Conservation (phyloP, 1,139 yeast genomes). For the Debaryomyces coudertii region DNA sequence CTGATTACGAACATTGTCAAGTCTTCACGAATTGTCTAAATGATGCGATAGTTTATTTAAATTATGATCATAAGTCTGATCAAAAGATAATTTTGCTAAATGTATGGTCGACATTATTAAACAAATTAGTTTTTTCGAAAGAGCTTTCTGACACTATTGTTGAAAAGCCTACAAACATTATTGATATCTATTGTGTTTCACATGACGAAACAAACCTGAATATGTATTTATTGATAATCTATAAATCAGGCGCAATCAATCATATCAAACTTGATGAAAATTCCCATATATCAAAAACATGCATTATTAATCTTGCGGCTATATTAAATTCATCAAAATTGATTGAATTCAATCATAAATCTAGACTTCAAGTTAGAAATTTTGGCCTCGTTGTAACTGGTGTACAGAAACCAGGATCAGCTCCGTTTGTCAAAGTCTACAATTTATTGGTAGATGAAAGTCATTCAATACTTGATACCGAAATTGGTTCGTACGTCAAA, state of each 20-base stretch:
- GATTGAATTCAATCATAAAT: conserved; percentile 21
- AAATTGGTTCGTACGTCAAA: conserved; percentile 23
- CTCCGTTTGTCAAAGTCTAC: conserved; percentile 20
- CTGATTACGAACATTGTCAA: conserved; percentile 13
- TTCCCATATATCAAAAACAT: neutral
- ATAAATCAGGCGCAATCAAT: conserved; percentile 3
- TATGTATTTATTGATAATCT: neutral
- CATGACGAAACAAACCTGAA: neutral
- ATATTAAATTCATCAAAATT: conserved; percentile 10
- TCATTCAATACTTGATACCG: conserved; percentile 16
- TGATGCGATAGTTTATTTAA: conserved; percentile 14
- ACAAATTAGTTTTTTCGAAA: conserved; percentile 10
- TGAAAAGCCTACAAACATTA: conserved; percentile 11
- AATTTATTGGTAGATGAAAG: conserved; percentile 17
- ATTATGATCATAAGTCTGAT: conserved; percentile 12
- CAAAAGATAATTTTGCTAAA: conserved; percentile 12
- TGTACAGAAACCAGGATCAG: conserved; percentile 8
- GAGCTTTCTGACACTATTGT: conserved; percentile 10
- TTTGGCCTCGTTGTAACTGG: conserved; percentile 24
- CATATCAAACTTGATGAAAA: neutral
- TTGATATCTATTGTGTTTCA: conserved; percentile 8
- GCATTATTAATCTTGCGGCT: neutral
- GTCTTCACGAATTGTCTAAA: conserved; percentile 14
- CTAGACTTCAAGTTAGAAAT: conserved; percentile 11
- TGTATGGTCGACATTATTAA: conserved; percentile 12